Evolutionary conservation across 2,329 filamentous ascomycete genomes (phyloP).

Genomic region (Teratosphaeria epicoccoides): DNA sequence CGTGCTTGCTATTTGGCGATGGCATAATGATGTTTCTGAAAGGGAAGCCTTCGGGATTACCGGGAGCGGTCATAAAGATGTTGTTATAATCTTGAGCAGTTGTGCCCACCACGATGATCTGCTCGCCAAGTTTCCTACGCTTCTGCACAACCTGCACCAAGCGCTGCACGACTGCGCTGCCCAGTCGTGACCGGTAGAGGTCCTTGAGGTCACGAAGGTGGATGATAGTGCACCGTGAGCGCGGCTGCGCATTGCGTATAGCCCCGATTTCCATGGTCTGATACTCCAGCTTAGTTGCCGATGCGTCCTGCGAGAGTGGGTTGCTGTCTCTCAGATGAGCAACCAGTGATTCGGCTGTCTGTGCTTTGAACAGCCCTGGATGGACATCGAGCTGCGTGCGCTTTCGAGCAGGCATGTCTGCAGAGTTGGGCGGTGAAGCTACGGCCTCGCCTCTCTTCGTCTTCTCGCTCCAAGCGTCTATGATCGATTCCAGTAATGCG

Average conservation of each 20-base stretch:
- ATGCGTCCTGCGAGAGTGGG: neutral
- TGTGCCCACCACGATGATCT: conserved; percentile 71
- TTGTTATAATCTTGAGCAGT: conserved; percentile 38
- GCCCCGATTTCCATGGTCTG: neutral
- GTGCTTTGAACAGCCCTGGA: neutral
- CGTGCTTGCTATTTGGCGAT: conserved; percentile 29
- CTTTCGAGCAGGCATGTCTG: neutral
- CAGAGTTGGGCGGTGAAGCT: neutral
- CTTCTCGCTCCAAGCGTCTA: conserved; percentile 18
- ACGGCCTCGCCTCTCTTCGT: conserved; percentile 9
- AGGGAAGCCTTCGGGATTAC: conserved; percentile 32
- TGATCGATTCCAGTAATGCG: conserved; percentile 20
- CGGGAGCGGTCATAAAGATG: conserved; percentile 5
- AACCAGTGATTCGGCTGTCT: neutral
- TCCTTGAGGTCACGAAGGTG: conserved; percentile 70
- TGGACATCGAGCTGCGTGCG: neutral
- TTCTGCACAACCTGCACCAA: conserved; percentile 62
- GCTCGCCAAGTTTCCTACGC: conserved; percentile 59
- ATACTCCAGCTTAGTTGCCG: neutral
- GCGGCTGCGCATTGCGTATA: neutral
- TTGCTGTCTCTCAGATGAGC: neutral
- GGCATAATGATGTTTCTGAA: conserved; percentile 47
- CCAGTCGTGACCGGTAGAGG: conserved; percentile 58
- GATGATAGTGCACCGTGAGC: conserved; percentile 45
- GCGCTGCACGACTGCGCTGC: conserved; percentile 56